These are phyloP conservation scores for Sclerotinia trifoliorum DNA, from an alignment of 2,329 filamentous ascomycete genomes.

Conservation along the genomic window DNA sequence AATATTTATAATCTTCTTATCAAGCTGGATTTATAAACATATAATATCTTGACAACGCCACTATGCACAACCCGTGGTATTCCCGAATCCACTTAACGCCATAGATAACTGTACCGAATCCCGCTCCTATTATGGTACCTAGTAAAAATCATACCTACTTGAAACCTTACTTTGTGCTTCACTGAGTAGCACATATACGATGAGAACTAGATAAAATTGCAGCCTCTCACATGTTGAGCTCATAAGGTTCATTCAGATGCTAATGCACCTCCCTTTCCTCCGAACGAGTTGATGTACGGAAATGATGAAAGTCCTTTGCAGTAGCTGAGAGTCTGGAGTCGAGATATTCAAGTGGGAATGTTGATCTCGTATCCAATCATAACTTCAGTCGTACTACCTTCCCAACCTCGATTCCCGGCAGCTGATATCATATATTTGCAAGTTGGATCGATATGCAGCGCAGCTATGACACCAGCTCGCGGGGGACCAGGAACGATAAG, in stretches of 20 bases:
- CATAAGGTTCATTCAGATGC: neutral
- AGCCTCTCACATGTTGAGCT: neutral
- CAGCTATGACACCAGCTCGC: slow-evolving; percentile 80
- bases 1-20: neutral
- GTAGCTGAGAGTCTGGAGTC: no score
- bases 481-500: slow-evolving; percentile 89
- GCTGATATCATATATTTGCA: slow-evolving; percentile 90
- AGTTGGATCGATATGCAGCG: slow-evolving; percentile 82
- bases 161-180: neutral
- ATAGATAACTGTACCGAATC: neutral
- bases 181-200: neutral
- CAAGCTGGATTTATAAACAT: neutral
- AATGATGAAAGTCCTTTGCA: neutral
- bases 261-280: neutral
- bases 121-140: no score
- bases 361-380: slow-evolving; percentile 90
- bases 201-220: neutral
- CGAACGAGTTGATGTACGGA: neutral
- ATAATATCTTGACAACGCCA: slow-evolving; percentile 14
- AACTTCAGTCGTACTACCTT: slow-evolving; percentile 85
- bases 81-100: slow-evolving; percentile 17
- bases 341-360: slow-evolving; percentile 23
- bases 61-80: slow-evolving; percentile 12
- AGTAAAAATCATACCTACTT: neutral
- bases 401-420: slow-evolving; percentile 92